phyloP scores from a whole-genome alignment of 306 rosid species.

The Abrus pulchellus region DNA sequence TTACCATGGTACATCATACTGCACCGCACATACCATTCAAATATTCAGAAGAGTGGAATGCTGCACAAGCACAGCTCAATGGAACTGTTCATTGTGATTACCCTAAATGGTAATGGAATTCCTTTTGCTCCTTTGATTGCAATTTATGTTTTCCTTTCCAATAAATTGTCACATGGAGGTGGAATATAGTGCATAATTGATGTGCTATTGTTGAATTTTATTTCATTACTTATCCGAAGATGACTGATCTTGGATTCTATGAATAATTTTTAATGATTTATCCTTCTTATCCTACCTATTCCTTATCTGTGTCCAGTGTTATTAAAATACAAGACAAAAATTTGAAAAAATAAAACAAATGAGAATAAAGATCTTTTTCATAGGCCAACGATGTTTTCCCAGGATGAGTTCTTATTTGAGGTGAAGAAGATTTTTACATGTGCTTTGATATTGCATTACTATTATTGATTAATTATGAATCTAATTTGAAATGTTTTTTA shows the following conservation, averaged over 20 bases:
- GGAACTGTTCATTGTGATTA: conserved; percentile 98
- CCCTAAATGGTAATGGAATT: conserved; percentile 78
- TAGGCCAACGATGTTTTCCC: background rate
- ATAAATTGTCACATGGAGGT: conserved; percentile 40
- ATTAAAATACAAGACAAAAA: background rate
- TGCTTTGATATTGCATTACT: conserved; percentile 33
- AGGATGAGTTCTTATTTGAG: conserved; percentile 10
- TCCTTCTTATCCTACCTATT: conserved; percentile 4
- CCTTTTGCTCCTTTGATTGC: conserved; percentile 35
- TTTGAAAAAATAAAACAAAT: background rate
- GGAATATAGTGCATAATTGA: conserved; percentile 26
- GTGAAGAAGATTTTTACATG: background rate
- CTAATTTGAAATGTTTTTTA: background rate
- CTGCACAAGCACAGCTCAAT: conserved; percentile 92
- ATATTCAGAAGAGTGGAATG: conserved; percentile 90
- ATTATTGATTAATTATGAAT: conserved; percentile 1
- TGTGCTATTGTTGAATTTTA: conserved; percentile 35
- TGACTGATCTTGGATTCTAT: conserved; percentile 22
- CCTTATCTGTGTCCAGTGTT: conserved; percentile 6
- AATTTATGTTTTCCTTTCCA: conserved; percentile 23
- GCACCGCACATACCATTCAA: conserved; percentile 98
- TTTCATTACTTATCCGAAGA: conserved; percentile 18
- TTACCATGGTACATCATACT: conserved; percentile 99
- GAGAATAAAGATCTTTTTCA: background rate
- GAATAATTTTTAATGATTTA: conserved; percentile 26